A percentile compares a stretch with the other conserved stretches of the same genome.
Conservation (phyloP, 176 grass and related monocot species). For the Oryza nivara region DNA sequence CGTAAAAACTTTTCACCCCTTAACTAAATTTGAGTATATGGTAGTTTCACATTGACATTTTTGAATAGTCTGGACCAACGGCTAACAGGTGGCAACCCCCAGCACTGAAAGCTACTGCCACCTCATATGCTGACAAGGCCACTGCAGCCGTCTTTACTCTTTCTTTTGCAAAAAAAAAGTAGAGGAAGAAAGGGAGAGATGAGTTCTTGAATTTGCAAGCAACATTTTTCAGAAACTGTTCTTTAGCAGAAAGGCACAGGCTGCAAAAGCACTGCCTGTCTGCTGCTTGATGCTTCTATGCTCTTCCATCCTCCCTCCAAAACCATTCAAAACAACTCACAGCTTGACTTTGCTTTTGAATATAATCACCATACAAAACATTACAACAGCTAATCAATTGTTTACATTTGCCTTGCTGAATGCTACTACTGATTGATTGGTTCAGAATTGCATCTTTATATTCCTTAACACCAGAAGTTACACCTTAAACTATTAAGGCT, state of each 20-base stretch:
- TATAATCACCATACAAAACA: conserved; percentile 21
- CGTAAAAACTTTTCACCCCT: too few relatives aligned
- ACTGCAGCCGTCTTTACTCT: not conserved
- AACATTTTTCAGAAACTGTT: conserved; percentile 11
- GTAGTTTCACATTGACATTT: not conserved
- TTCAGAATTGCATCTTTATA: conserved; percentile 1
- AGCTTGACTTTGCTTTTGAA: conserved; percentile 17
- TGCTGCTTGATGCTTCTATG: conserved; percentile 24
- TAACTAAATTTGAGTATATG: too few relatives aligned
- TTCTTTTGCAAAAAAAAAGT: conserved; percentile 11
- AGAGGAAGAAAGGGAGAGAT: conserved; percentile 2
- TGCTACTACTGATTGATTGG: not conserved
- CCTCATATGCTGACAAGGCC: not conserved
- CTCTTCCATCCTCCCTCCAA: conserved; percentile 32
- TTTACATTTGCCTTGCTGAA: too few relatives aligned
- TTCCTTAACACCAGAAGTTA: not conserved
- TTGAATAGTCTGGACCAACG: not conserved
- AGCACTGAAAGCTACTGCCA: not conserved
- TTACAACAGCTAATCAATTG: not conserved
- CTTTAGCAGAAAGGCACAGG: conserved; percentile 35
- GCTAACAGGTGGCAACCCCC: not conserved
- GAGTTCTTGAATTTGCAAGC: conserved; percentile 4
- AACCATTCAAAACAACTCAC: conserved; percentile 42
- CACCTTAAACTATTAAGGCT: conserved; percentile 6
- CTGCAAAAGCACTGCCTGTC: conserved; percentile 33